Percentiles rank a stretch among this genome's conserved stretches.
These are phyloP conservation scores for Xylariomycetidae sp. DNA, from an alignment of 2,329 filamentous ascomycete genomes.

Conservation along the genomic window DNA sequence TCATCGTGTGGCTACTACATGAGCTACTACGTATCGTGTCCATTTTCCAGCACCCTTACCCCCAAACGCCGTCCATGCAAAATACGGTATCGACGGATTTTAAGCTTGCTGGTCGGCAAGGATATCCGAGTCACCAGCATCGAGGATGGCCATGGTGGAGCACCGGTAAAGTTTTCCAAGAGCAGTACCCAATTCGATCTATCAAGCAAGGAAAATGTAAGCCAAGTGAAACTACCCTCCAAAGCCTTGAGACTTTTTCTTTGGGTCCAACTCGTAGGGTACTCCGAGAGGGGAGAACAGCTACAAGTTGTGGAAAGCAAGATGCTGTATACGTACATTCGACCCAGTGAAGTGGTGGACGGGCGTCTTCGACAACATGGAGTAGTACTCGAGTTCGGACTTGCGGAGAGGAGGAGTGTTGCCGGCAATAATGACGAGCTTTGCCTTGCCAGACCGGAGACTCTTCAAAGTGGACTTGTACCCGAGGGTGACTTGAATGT, in stretches of 20 bases:
- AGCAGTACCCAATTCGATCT: conserved; percentile 95
- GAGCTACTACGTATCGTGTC: no score
- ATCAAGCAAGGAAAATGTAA: conserved; percentile 32
- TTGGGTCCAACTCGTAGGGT: conserved; percentile 54
- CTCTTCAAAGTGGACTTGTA: conserved; percentile 88
- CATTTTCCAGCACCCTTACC: conserved; percentile 22
- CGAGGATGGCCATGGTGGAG: conserved; percentile 94
- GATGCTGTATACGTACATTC: conserved; percentile 72
- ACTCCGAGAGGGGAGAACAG: no score
- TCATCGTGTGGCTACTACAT: no score
- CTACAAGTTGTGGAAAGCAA: conserved; percentile 3
- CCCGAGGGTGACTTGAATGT: conserved; percentile 71
- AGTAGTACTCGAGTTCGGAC: conserved; percentile 94
- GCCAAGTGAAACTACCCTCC: conserved; percentile 77
- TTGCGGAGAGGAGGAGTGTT: conserved; percentile 98
- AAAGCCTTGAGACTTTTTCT: conserved; percentile 91
- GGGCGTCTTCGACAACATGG: conserved; percentile 86
- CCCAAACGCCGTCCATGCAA: conserved; percentile 25
- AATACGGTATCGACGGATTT: conserved; percentile 24
- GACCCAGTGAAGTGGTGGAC: conserved; percentile 98
- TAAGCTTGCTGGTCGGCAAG: conserved; percentile 71
- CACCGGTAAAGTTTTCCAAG: conserved; percentile 95
- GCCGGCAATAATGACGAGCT: conserved; percentile 92
- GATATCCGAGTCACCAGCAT: conserved; percentile 98
- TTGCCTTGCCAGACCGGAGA: conserved; percentile 93